Evolutionary conservation across 805 yeast species (phyloP).

Genomic region (Blastobotrys mokoenaii): DNA sequence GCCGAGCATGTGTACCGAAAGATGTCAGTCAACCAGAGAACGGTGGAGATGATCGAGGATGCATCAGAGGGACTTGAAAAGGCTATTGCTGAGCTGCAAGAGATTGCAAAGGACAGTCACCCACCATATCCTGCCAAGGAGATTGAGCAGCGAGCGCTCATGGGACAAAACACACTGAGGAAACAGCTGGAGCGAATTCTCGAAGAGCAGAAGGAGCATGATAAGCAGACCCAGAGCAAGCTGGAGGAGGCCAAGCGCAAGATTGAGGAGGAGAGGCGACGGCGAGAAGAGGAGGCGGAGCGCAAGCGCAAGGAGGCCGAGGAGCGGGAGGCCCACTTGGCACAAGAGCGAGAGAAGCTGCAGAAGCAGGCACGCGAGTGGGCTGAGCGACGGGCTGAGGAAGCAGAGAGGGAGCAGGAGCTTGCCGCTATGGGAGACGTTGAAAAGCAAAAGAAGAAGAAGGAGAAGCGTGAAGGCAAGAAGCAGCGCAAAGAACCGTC

Average conservation of each 20-base stretch:
- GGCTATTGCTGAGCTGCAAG: conserved; percentile 53
- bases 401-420: conserved; percentile 22
- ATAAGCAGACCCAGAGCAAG: conserved; percentile 46
- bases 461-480: not conserved
- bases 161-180: conserved; percentile 70
- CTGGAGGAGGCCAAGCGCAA: conserved; percentile 65
- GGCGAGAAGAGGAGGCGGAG: conserved; percentile 30
- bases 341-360: conserved; percentile 24
- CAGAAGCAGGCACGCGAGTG: conserved; percentile 31
- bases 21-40: conserved; percentile 49
- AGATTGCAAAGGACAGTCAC: conserved; percentile 47
- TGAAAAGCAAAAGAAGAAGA: conserved; percentile 12
- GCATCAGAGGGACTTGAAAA: conserved; percentile 49
- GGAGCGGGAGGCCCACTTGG: conserved; percentile 21
- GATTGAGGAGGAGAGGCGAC: conserved; percentile 48
- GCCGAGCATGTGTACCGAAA: conserved; percentile 69
- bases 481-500: conserved; percentile 11
- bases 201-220: conserved; percentile 65
- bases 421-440: conserved; percentile 16
- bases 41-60: conserved; percentile 48
- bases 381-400: conserved; percentile 34
- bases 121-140: conserved; percentile 79
- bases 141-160: conserved; percentile 73
- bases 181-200: conserved; percentile 63
- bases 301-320: conserved; percentile 26